These are phyloP conservation scores for Didymella keratinophila DNA, from an alignment of 2,329 filamentous ascomycete genomes.

Conservation along the genomic window DNA sequence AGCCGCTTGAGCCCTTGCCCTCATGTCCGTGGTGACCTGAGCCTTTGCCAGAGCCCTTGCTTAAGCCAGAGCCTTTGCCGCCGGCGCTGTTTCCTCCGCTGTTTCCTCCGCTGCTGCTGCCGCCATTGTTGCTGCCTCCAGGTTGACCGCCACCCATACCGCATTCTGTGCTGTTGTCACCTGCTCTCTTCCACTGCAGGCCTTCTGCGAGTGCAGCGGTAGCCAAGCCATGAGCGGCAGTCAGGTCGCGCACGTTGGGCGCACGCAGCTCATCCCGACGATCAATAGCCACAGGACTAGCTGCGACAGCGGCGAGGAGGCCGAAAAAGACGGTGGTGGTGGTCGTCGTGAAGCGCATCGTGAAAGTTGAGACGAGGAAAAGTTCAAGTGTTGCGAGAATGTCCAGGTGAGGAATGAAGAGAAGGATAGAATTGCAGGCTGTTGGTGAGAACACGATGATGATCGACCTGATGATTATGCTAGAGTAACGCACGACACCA, in stretches of 20 bases:
- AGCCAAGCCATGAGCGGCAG: background rate
- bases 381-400: background rate
- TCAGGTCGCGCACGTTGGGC: conserved; percentile 3
- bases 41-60: background rate
- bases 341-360: conserved; percentile 6
- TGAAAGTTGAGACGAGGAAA: background rate
- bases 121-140: background rate
- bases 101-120: background rate
- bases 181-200: conserved; percentile 6
- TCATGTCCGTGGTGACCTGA: background rate
- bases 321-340: conserved; percentile 6
- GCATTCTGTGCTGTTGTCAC: background rate
- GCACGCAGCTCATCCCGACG: conserved; percentile 4
- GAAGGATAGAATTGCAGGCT: background rate
- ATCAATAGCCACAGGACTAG: conserved; percentile 8
- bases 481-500: too few relatives aligned
- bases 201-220: background rate
- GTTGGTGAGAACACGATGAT: background rate
- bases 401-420: background rate
- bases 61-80: background rate
- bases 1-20: background rate
- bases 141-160: background rate
- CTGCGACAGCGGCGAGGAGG: conserved; percentile 2
- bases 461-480: conserved; percentile 7
- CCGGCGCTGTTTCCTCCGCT: background rate